A percentile compares a stretch with the other conserved stretches of the same genome.
These are phyloP conservation scores for Erythrophleum ivorense DNA, from an alignment of 331 rosid genomes.

Conservation along the genomic window DNA sequence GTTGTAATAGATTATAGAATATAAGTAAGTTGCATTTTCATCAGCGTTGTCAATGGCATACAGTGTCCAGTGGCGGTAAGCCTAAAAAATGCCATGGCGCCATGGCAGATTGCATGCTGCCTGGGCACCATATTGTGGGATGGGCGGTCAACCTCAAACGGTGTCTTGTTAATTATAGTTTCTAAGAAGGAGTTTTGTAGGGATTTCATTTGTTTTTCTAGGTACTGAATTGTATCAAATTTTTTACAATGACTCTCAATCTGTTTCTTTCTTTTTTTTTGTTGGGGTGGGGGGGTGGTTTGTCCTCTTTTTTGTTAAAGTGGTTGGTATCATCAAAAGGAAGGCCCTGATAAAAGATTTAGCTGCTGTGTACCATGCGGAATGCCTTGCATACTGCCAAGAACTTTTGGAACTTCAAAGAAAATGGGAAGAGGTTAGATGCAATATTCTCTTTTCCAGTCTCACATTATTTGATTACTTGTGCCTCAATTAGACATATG, in stretches of 20 bases:
- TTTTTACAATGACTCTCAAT: background rate
- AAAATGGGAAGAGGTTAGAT: slow-evolving; percentile 80
- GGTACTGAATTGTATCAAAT: background rate
- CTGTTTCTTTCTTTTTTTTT: background rate
- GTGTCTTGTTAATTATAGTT: background rate
- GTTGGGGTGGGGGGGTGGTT: too few species aligned
- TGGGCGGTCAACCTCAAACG: background rate
- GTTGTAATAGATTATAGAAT: background rate
- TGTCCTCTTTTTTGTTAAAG: slow-evolving; percentile 46
- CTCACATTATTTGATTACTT: slow-evolving; percentile 23
- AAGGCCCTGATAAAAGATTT: slow-evolving; percentile 86
- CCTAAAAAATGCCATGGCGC: background rate
- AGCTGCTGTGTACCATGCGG: slow-evolving; percentile 81
- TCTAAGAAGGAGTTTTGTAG: background rate
- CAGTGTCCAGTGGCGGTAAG: background rate
- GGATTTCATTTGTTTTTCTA: background rate
- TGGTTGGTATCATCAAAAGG: slow-evolving; percentile 88
- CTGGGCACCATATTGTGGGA: background rate
- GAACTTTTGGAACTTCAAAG: slow-evolving; percentile 87
- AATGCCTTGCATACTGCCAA: slow-evolving; percentile 88
- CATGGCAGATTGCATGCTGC: background rate
- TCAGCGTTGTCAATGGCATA: background rate
- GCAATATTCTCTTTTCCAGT: slow-evolving; percentile 7
- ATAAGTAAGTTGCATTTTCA: background rate
- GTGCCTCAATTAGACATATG: background rate